These are phyloP conservation scores for Trichoderma brevicompactum DNA, from an alignment of 2,329 filamentous ascomycete genomes.

Conservation along the genomic window DNA sequence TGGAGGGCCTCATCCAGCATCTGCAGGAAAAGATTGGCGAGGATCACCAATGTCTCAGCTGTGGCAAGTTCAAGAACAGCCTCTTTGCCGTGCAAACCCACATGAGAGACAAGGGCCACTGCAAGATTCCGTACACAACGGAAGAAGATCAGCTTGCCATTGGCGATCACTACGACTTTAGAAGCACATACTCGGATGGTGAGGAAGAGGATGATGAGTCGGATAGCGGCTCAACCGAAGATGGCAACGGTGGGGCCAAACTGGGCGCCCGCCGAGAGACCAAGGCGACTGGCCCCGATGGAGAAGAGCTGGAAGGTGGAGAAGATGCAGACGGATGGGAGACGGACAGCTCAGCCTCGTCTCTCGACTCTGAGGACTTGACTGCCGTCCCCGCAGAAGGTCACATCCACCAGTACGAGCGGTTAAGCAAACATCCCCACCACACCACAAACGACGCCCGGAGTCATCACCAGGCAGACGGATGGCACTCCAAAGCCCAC, in stretches of 20 bases:
- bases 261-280: conserved; percentile 64
- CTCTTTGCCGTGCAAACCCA: conserved; percentile 86
- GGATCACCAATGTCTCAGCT: conserved; percentile 84
- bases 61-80: conserved; percentile 79
- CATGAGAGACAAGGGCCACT: conserved; percentile 96
- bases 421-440: conserved; percentile 73
- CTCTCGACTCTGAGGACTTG: conserved; percentile 82
- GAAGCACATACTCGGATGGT: conserved; percentile 88
- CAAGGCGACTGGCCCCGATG: conserved; percentile 57
- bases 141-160: conserved; percentile 92
- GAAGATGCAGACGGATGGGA: conserved; percentile 84
- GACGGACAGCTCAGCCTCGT: conserved; percentile 89
- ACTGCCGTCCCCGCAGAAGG: conserved; percentile 77
- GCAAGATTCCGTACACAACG: conserved; percentile 89
- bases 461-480: conserved; percentile 73
- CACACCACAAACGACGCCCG: conserved; percentile 74
- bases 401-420: conserved; percentile 71
- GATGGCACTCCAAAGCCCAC: conserved; percentile 83
- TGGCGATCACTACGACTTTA: conserved; percentile 96
- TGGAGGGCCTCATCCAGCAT: conserved; percentile 79
- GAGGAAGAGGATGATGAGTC: conserved; percentile 55
- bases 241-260: conserved; percentile 64
- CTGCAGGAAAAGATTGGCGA: conserved; percentile 80
- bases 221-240: conserved; percentile 48
- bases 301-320: conserved; percentile 55